These are phyloP conservation scores for Neurospora sp. DNA, from an alignment of 2,329 filamentous ascomycete species.

Conservation along the genomic window DNA sequence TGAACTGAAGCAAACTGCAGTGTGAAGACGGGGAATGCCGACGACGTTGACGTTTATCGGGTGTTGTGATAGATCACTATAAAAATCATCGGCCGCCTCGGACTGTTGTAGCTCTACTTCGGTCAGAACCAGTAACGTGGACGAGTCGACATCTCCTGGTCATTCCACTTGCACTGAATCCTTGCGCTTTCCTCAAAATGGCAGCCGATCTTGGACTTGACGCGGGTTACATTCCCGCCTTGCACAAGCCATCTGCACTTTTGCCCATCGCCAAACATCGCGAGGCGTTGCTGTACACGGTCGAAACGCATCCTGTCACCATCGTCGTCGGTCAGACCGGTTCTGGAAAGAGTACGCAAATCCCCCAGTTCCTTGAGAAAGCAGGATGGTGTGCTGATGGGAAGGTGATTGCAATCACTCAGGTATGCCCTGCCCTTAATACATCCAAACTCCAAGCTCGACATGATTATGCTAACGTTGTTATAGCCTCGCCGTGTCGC, in stretches of 20 bases:
- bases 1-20: background rate
- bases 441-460: background rate
- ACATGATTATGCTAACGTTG: constrained; percentile 5
- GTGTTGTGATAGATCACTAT: background rate
- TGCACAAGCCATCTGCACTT: constrained; percentile 76
- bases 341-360: constrained; percentile 90
- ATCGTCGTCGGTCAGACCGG: constrained; percentile 91
- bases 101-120: background rate
- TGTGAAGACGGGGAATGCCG: background rate
- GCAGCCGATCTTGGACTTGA: constrained; percentile 43
- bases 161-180: background rate
- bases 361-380: constrained; percentile 81
- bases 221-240: constrained; percentile 60
- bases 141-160: background rate
- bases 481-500: constrained; percentile 75
- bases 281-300: constrained; percentile 69
- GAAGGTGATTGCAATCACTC: constrained; percentile 78
- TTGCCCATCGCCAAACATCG: constrained; percentile 81
- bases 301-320: constrained; percentile 75
- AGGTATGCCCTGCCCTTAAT: constrained; percentile 44
- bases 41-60: background rate
- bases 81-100: background rate
- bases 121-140: background rate
- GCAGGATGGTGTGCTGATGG: constrained; percentile 82
- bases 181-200: constrained; percentile 26